Conservation (phyloP, 208 protist species). For the Leishmania aethiopica region DNA sequence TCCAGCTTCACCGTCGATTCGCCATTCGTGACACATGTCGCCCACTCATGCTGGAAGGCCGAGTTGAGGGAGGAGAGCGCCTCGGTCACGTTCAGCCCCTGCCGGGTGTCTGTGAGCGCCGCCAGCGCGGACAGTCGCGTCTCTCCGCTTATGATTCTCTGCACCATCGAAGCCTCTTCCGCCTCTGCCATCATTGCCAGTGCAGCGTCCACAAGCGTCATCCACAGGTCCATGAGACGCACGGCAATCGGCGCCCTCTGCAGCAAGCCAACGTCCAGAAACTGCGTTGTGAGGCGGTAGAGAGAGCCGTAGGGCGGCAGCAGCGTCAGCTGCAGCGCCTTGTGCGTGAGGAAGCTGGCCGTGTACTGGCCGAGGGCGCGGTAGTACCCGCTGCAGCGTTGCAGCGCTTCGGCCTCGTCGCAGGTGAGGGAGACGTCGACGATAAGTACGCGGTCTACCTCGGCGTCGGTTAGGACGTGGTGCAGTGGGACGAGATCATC, state of each 20-base stretch:
- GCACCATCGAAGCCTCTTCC: constrained; percentile 24
- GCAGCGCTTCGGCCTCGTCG: constrained; percentile 42
- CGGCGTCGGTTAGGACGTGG: constrained; percentile 16
- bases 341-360: constrained; percentile 71
- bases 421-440: constrained; percentile 6
- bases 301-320: constrained; percentile 73
- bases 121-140: constrained; percentile 12
- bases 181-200: constrained; percentile 27
- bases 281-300: constrained; percentile 51
- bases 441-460: constrained; percentile 18
- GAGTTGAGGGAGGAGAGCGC: constrained; percentile 41
- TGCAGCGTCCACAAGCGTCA: constrained; percentile 18
- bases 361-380: constrained; percentile 50
- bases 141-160: constrained; percentile 4
- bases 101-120: constrained; percentile 16
- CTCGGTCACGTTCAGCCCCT: constrained; percentile 21
- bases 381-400: constrained; percentile 71
- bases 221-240: constrained; percentile 59
- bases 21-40: constrained; percentile 40
- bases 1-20: constrained; percentile 33
- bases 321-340: constrained; percentile 81
- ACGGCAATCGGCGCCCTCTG: constrained; percentile 52
- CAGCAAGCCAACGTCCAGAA: constrained; percentile 76
- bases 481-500: constrained; percentile 10
- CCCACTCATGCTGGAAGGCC: constrained; percentile 65